Evolutionary conservation across 352 stramenopile genomes (phyloP).

Genomic region (Pilasporangium apinafurcum): DNA sequence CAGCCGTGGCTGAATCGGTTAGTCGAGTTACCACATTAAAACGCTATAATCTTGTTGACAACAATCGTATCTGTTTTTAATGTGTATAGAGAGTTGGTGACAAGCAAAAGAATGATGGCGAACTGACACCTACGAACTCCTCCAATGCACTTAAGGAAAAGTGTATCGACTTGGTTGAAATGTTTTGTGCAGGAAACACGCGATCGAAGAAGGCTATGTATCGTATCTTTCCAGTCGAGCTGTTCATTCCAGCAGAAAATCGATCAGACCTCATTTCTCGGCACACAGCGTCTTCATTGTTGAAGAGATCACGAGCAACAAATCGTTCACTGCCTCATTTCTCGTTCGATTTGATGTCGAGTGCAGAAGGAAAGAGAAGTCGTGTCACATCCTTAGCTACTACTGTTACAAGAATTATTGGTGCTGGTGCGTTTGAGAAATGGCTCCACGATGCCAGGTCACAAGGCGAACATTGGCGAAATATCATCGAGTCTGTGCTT

Average conservation of each 20-base stretch:
- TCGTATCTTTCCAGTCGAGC: conserved; percentile 71
- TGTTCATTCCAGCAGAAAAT: conserved; percentile 65
- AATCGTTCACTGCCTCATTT: conserved; percentile 54
- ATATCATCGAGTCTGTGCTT: conserved; percentile 54
- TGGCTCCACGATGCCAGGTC: conserved; percentile 58
- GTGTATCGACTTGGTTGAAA: conserved; percentile 63
- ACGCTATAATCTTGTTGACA: too few relatives aligned
- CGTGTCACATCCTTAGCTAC: conserved; percentile 22
- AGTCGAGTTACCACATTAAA: conserved; percentile 6
- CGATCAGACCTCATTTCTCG: conserved; percentile 45
- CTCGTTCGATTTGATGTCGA: conserved; percentile 47
- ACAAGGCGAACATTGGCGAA: conserved; percentile 70
- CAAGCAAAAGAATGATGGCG: conserved; percentile 9
- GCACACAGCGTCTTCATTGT: conserved; percentile 41
- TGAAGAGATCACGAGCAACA: conserved; percentile 31
- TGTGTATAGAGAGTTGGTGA: conserved; percentile 3
- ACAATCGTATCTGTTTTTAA: background rate
- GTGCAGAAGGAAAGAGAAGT: conserved; percentile 35
- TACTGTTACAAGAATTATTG: conserved; percentile 27
- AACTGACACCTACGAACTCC: conserved; percentile 38
- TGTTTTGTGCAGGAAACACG: conserved; percentile 78
- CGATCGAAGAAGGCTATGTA: conserved; percentile 74
- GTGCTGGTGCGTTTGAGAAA: conserved; percentile 42
- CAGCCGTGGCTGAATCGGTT: conserved; percentile 24
- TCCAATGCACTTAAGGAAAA: conserved; percentile 27